These are phyloP conservation scores for Diaporthe destruens DNA, from an alignment of 2,329 filamentous ascomycete genomes.

Conservation along the genomic window DNA sequence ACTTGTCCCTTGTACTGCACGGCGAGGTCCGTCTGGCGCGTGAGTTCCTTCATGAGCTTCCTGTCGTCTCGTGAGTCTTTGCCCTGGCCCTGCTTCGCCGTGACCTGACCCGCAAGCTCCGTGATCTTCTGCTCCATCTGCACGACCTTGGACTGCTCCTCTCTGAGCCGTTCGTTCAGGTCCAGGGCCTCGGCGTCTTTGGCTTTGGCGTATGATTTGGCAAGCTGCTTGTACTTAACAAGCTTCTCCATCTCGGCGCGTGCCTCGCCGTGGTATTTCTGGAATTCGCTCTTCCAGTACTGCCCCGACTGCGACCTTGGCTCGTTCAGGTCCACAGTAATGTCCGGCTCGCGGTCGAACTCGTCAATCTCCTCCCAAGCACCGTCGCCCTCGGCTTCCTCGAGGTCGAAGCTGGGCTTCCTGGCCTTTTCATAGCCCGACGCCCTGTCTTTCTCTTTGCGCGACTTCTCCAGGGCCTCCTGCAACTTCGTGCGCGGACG, in stretches of 20 bases:
- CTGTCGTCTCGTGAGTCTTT: conserved; percentile 58
- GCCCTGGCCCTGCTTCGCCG: conserved; percentile 52
- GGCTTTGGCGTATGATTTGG: conserved; percentile 82
- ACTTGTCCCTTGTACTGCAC: conserved; percentile 71
- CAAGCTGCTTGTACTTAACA: conserved; percentile 82
- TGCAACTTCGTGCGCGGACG: conserved; percentile 59
- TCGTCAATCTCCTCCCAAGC: conserved; percentile 68
- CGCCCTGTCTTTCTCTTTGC: conserved; percentile 45
- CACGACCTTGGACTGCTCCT: conserved; percentile 75
- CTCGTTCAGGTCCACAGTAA: conserved; percentile 78
- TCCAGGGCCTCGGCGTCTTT: conserved; percentile 80
- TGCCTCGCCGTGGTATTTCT: conserved; percentile 79
- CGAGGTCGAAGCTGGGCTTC: conserved; percentile 63
- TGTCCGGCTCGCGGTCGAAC: conserved; percentile 66
- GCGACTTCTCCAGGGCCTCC: conserved; percentile 60
- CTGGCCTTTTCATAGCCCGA: conserved; percentile 58
- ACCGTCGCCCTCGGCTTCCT: conserved; percentile 51
- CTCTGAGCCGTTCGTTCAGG: conserved; percentile 73
- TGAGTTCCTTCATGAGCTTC: conserved; percentile 65
- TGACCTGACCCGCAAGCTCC: conserved; percentile 70
- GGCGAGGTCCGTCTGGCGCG: conserved; percentile 68
- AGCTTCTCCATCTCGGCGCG: conserved; percentile 81
- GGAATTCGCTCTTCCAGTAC: conserved; percentile 85
- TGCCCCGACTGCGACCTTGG: conserved; percentile 80
- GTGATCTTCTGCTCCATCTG: conserved; percentile 73